Evolutionary conservation across 75 land plant genomes (phyloP), one percentile per base, ranked within the genome.

Genomic region (Pinus albicaulis): DNA sequence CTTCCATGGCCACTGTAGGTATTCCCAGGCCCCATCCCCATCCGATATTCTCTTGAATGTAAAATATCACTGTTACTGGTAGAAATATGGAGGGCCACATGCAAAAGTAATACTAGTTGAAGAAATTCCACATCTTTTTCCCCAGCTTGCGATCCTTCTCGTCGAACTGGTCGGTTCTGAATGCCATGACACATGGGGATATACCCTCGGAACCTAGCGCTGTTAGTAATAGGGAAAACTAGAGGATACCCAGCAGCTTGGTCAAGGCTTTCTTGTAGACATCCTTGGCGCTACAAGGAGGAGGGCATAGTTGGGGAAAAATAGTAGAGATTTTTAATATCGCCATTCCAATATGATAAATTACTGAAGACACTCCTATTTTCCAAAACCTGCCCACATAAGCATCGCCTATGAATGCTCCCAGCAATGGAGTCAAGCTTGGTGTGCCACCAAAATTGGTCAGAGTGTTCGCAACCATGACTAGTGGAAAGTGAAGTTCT

Each of bases 11-110:
- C 1, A 59, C 68, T 24, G 91, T 77, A 13, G 98, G 95, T 25
- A 95, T 81, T 5, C 98, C 98, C 17, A 92, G 87, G 11, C 95
- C 98, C 89, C 88, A 85, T 7, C 85, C 91, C 98, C 98, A 95
- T 15, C 98, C 91, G 3, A 92, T 74, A 64, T 92, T 85, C 12
- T 95, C 98, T 79, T 95, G 93, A 16, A 95, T 75, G 76, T 89
- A 95, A 22, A 92, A 93, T 41, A 95, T 73, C 41, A 89, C 90
- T 1, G 90, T 92, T 34, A 89, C 82, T 3, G 93, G 89, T n/a
- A 87, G 72, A 1, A 95, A 80, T 5, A 88, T 84, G 3, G 89
- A 81, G 13, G 78, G 62, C 1, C 92, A 89, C 83, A 90, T 89
- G 75, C 71, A 59, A 75, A 95, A 92, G 64, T 88, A 92, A 70